These are phyloP conservation scores for Schizophyllum amplum DNA, from an alignment of 1,284 basidiomycete species.

Conservation along the genomic window DNA sequence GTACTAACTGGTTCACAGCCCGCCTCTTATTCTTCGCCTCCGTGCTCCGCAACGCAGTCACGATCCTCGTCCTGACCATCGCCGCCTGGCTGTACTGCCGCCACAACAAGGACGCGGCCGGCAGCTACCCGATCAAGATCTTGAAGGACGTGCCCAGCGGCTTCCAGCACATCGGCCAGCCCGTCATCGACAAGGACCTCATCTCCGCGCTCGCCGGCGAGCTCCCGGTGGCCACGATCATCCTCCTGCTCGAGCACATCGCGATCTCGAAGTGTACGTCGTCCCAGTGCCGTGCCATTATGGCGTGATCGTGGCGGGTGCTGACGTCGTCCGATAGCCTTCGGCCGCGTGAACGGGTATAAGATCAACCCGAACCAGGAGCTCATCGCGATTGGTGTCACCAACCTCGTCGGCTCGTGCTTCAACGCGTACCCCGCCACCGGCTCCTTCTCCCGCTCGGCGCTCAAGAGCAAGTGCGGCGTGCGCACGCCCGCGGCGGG, in stretches of 20 bases:
- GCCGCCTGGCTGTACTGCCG: constrained; percentile 80
- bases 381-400: constrained; percentile 95
- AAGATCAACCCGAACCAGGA: constrained; percentile 98
- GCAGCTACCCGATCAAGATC: constrained; percentile 77
- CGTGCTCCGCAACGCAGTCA: constrained; percentile 80
- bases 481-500: constrained; percentile 93
- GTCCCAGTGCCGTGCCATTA: constrained; percentile 30
- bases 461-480: constrained; percentile 92
- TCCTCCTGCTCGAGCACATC: constrained; percentile 91
- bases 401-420: too few relatives aligned
- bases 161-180: constrained; percentile 67
- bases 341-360: constrained; percentile 94
- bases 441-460: constrained; percentile 96
- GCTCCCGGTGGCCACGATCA: constrained; percentile 89
- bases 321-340: constrained; percentile 44
- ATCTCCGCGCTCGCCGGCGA: constrained; percentile 68
- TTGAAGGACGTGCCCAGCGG: too few relatives aligned
- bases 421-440: constrained; percentile 96
- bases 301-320: constrained; percentile 2
- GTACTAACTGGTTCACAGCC: too few relatives aligned
- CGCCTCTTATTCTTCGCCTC: constrained; percentile 85
- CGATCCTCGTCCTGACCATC: constrained; percentile 79
- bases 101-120: constrained; percentile 22
- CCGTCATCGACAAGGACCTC: constrained; percentile 57
- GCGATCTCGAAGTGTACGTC: too few relatives aligned